Base-by-base conservation (phyloP, 495 filamentous ascomycete genomes). In the Penicillium lividum region DNA sequence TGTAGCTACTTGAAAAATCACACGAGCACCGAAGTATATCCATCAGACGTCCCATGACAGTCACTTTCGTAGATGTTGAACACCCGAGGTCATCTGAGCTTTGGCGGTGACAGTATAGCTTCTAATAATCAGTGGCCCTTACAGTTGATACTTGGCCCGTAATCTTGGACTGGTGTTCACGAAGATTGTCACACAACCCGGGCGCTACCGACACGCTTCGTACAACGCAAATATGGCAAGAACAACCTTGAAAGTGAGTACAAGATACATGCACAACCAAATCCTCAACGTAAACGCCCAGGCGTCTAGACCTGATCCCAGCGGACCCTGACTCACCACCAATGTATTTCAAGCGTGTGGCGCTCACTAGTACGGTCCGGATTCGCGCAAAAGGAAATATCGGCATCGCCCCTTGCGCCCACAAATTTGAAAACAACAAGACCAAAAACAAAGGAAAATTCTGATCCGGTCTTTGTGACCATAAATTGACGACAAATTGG, bases 311-410 rank as follows among this genome's bases (percentile, higher is more conserved):
- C 18, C 16, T 28, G 34, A 22, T 18, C 34, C 22, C 18, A 38
- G 50, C 30, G 50, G 34, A 43, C 31, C 50, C 50, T 53, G 51
- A 53, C 38, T 53, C 36, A 53, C 36, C 36, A 44, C 51, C 25
- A 25, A 53, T 38, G 13, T 42, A 53, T 43, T 29, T 53, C 22
- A 4, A 43, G 51, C 22, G 22, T 29, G 51, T 53, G 51, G 51
- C 51, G 51, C 16, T 53, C 51, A 43, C 51, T 53, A 53, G 51
- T 9, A 25, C 22, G 25, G 51, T 16, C 36, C 16, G 22, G 16
- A 29, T 53, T 36, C 36, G 18, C 38, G 34, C 36, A 34, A 53
- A 42, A 30, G 29, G 36, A 43, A 53, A 49, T 29, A 7, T 30
- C 27, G 5, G 44, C 7, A 16, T 3, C 15, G 1, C 46, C 46